Evolutionary conservation across 163 green algal species (phyloP).

Genomic region (Chlorella variabilis): DNA sequence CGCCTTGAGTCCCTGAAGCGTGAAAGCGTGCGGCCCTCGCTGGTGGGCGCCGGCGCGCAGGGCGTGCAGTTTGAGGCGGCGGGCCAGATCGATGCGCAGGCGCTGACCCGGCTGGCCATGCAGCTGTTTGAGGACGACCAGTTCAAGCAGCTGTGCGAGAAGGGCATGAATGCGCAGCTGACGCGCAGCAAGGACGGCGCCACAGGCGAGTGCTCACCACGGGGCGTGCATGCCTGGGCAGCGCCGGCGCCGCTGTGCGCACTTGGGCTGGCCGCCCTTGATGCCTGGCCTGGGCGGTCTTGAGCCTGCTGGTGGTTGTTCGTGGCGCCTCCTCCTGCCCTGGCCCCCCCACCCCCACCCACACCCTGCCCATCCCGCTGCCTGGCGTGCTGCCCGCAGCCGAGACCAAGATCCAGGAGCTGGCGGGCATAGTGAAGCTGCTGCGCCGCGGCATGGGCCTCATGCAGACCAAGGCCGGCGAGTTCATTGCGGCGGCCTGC

Average conservation of each 20-base stretch:
- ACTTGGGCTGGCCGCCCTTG: no score
- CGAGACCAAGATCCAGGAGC: constrained; percentile 80
- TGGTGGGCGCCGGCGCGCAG: background rate
- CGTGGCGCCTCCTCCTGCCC: no score
- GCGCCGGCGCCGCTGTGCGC: no score
- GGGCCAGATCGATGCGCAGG: constrained; percentile 39
- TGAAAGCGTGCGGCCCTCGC: constrained; percentile 42
- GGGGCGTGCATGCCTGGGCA: background rate
- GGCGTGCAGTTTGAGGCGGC: constrained; percentile 52
- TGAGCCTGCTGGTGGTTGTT: no score
- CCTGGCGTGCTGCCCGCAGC: no score
- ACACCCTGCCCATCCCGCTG: no score
- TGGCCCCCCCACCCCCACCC: no score
- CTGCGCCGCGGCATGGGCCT: constrained; percentile 74
- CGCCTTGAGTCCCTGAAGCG: constrained; percentile 50
- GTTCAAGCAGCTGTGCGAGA: constrained; percentile 65
- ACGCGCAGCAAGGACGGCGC: constrained; percentile 84
- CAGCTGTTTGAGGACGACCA: constrained; percentile 69
- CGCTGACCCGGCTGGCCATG: constrained; percentile 49
- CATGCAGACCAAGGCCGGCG: constrained; percentile 55
- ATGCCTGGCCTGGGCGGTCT: no score
- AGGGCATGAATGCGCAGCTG: constrained; percentile 76
- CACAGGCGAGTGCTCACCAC: constrained; percentile 51
- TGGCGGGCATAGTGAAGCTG: constrained; percentile 86
- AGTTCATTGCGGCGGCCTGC: constrained; percentile 69